These are phyloP conservation scores for Fusarium sp. DNA, from an alignment of 2,329 filamentous ascomycete genomes.

Conservation along the genomic window DNA sequence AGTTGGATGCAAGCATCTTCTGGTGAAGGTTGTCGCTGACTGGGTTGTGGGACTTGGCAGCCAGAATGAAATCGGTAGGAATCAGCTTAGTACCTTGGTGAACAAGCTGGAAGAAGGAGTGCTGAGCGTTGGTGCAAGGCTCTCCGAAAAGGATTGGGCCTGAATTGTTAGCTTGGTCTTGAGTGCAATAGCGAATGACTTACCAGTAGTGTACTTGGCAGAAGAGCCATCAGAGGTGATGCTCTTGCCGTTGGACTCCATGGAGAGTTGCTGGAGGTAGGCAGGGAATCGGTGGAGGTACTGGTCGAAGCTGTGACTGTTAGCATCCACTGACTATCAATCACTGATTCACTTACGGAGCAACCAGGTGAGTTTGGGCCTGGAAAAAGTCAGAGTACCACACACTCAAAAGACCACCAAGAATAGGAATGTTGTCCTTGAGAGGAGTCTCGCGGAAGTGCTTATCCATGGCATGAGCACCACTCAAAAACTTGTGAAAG, in stretches of 20 bases:
- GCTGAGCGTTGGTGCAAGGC: slow-evolving; percentile 98
- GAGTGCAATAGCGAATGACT: slow-evolving; percentile 17
- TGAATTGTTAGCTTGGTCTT: slow-evolving; percentile 43
- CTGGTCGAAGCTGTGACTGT: slow-evolving; percentile 82
- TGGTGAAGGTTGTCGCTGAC: slow-evolving; percentile 93
- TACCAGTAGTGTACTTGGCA: slow-evolving; percentile 94
- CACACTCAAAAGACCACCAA: slow-evolving; percentile 93
- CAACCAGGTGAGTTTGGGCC: slow-evolving; percentile 96
- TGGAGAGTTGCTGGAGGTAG: slow-evolving; percentile 98
- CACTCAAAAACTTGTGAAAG: slow-evolving; percentile 95
- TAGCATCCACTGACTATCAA: slow-evolving; percentile 4
- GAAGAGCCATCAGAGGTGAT: slow-evolving; percentile 89
- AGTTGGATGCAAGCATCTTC: slow-evolving; percentile 94
- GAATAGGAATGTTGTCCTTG: slow-evolving; percentile 92
- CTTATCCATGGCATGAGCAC: slow-evolving; percentile 97
- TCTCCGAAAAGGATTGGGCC: slow-evolving; percentile 95
- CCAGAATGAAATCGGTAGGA: slow-evolving; percentile 96
- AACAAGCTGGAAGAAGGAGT: slow-evolving; percentile 99
- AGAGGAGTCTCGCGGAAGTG: slow-evolving; percentile 94
- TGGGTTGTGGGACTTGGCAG: slow-evolving; percentile 96
- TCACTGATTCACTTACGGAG: slow-evolving; percentile 73
- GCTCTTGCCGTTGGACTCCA: slow-evolving; percentile 99
- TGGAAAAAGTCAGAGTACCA: slow-evolving; percentile 99
- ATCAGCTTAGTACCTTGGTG: slow-evolving; percentile 99
- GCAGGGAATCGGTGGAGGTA: slow-evolving; percentile 99